A percentile compares a stretch with the other conserved stretches of the same genome.
phyloP scores from a whole-genome alignment of 2,329 filamentous ascomycete species.

The Xylaria sp. region DNA sequence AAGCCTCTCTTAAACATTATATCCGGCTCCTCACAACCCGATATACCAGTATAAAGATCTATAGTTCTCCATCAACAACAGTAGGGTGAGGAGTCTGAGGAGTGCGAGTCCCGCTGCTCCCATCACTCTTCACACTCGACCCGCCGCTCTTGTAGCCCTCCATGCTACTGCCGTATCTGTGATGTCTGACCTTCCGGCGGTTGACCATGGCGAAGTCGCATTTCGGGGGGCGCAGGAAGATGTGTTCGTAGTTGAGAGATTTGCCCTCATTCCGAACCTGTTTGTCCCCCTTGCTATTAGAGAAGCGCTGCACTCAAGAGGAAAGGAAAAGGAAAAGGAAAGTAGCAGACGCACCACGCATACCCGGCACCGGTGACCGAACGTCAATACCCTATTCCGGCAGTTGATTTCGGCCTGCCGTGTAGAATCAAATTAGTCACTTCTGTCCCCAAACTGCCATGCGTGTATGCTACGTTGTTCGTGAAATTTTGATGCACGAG shows the following conservation, averaged over 20 bases:
- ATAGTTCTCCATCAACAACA: too few species aligned
- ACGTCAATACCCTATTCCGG: conserved; percentile 47
- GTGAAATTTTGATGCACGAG: not conserved
- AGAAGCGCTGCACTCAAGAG: too few species aligned
- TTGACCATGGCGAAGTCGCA: not conserved
- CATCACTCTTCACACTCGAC: too few species aligned
- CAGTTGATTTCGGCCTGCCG: conserved; percentile 45
- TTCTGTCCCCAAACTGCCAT: not conserved
- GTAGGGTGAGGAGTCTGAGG: too few species aligned
- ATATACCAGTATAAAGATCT: too few species aligned
- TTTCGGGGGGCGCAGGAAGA: not conserved
- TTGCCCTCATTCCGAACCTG: not conserved
- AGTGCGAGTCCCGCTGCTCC: too few species aligned
- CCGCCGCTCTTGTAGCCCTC: too few species aligned
- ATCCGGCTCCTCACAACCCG: too few species aligned
- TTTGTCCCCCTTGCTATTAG: not conserved
- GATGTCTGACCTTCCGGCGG: too few species aligned
- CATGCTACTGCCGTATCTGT: too few species aligned
- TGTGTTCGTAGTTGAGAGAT: not conserved
- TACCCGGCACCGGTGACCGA: conserved; percentile 47
- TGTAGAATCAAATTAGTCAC: not conserved
- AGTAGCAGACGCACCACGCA: conserved; percentile 43
- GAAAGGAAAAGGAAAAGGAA: not conserved
- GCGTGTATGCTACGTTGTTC: not conserved
- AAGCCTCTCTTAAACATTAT: too few species aligned